These are phyloP conservation scores for Eucalyptus lansdowneana DNA, from an alignment of 345 rosid genomes.

Conservation along the genomic window DNA sequence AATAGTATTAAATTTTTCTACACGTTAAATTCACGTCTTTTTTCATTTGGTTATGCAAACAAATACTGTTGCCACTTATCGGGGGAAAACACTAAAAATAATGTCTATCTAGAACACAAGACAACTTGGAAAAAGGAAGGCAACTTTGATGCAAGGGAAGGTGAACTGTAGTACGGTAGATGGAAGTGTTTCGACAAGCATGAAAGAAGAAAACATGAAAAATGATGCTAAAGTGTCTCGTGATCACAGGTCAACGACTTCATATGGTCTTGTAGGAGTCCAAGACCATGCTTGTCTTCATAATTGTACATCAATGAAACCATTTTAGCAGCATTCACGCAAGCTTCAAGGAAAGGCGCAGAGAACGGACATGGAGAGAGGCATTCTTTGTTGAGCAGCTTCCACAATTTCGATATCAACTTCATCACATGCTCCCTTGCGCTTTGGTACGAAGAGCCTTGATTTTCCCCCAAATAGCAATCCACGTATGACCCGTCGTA, in stretches of 20 bases:
- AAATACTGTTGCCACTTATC: background rate
- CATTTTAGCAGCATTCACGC: conserved; percentile 34
- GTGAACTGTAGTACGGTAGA: background rate
- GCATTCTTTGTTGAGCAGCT: conserved; percentile 28
- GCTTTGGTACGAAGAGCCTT: conserved; percentile 1
- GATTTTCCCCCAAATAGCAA: conserved; percentile 29
- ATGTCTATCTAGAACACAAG: background rate
- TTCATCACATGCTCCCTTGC: conserved; percentile 6
- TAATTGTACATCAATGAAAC: conserved; percentile 37
- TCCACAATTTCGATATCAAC: conserved; percentile 39
- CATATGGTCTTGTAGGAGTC: conserved; percentile 10
- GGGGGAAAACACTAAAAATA: background rate
- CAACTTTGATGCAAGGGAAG: background rate
- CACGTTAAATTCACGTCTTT: background rate
- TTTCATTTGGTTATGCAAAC: background rate
- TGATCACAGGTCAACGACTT: background rate
- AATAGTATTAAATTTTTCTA: background rate
- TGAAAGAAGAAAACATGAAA: background rate
- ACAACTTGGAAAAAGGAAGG: background rate
- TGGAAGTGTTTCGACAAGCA: background rate
- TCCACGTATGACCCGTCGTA: conserved; percentile 46
- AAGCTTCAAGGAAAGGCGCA: conserved; percentile 7
- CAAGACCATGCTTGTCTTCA: conserved; percentile 19
- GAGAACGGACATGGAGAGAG: conserved; percentile 15
- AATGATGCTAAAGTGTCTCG: background rate